Conservation (phyloP, 768 basidiomycete species). For the Collybia sp. region DNA sequence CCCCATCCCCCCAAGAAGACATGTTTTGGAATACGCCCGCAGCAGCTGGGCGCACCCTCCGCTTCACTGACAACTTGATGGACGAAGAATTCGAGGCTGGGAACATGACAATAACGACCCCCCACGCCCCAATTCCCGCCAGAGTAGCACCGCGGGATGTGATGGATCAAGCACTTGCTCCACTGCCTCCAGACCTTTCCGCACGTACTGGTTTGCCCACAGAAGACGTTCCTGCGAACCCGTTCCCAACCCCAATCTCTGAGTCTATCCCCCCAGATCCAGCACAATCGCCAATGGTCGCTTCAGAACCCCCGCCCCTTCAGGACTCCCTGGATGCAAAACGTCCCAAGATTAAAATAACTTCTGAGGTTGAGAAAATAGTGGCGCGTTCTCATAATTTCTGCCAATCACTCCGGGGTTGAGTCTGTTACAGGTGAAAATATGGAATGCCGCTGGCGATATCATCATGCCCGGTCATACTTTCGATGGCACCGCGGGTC, state of each 20-base stretch:
- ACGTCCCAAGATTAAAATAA: conserved; percentile 42
- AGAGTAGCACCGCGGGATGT: not conserved
- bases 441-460: conserved; percentile 66
- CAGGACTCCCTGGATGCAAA: conserved; percentile 3
- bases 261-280: not conserved
- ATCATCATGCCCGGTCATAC: conserved; percentile 52
- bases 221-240: too few relatives aligned
- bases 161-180: too few relatives aligned
- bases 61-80: conserved; percentile 58
- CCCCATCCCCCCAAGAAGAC: conserved; percentile 40
- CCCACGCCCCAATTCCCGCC: conserved; percentile 1
- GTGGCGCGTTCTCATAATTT: conserved; percentile 36
- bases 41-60: conserved; percentile 48
- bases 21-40: conserved; percentile 63
- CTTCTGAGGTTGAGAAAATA: conserved; percentile 59
- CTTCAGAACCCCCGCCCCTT: not conserved
- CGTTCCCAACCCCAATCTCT: not conserved
- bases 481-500: conserved; percentile 26
- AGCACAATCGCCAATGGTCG: not conserved
- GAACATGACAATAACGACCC: conserved; percentile 39
- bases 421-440: conserved; percentile 45
- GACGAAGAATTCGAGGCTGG: conserved; percentile 61
- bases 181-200: too few relatives aligned
- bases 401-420: not conserved
- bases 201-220: too few relatives aligned